These are phyloP conservation scores for Isatis tinctoria DNA, from an alignment of 345 rosid genomes.

Conservation along the genomic window DNA sequence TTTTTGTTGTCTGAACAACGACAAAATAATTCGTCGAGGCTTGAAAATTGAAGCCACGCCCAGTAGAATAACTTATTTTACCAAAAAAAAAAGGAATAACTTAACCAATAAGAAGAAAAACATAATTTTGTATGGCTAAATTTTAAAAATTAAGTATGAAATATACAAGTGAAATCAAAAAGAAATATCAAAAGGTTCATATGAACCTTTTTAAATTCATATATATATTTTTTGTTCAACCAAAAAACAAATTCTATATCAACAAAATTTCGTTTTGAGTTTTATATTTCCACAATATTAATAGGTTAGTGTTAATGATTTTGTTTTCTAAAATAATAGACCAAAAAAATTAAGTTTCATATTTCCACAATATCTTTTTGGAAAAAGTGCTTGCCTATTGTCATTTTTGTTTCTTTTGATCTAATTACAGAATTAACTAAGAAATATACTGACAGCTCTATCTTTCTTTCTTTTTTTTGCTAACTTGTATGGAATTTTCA, in stretches of 20 bases:
- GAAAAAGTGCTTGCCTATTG: not conserved
- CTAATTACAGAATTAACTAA: not conserved
- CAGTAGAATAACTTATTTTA: too few relatives aligned
- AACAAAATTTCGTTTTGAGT: not conserved
- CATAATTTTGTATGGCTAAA: not conserved
- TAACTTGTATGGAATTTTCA: not conserved
- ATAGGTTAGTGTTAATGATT: not conserved
- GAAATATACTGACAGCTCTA: not conserved
- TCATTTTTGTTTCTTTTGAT: not conserved
- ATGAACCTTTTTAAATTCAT: too few relatives aligned
- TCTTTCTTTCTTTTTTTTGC: not conserved
- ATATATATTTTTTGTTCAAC: too few relatives aligned
- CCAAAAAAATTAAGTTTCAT: not conserved
- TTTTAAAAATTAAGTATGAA: too few relatives aligned
- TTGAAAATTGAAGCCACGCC: constrained; percentile 18
- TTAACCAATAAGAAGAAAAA: too few relatives aligned
- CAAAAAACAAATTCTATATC: too few relatives aligned
- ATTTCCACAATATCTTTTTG: not conserved
- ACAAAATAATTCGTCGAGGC: not conserved
- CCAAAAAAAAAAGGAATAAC: too few relatives aligned
- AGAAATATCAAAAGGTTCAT: not conserved
- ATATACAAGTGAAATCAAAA: not conserved
- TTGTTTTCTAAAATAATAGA: not conserved
- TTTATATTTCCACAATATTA: too few relatives aligned
- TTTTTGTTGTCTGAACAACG: not conserved